Conservation (phyloP, 2,329 filamentous ascomycete genomes). For the Thelonectria olida region DNA sequence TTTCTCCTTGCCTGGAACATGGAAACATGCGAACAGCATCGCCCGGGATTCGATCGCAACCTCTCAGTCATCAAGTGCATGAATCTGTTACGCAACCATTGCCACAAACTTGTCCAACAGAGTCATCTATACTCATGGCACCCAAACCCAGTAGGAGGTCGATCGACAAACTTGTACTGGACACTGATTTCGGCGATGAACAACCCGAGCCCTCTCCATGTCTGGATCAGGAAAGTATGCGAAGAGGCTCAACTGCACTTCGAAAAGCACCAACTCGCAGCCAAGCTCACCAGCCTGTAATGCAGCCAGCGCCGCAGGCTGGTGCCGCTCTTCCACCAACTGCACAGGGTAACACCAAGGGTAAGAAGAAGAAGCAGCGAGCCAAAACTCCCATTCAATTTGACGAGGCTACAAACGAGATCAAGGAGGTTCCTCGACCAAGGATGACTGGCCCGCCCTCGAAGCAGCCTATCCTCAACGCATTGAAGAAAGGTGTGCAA, state of each 20-base stretch:
- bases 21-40: too few relatives aligned
- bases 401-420: conserved; percentile 41
- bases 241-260: background rate
- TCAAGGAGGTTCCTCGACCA: conserved; percentile 26
- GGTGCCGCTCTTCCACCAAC: background rate
- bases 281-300: background rate
- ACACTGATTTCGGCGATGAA: conserved; percentile 8
- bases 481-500: conserved; percentile 24
- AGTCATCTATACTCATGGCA: background rate
- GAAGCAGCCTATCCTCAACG: conserved; percentile 25
- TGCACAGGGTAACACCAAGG: background rate
- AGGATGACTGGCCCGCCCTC: conserved; percentile 1
- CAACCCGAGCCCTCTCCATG: background rate
- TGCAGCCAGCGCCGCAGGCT: background rate
- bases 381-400: conserved; percentile 47
- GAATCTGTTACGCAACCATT: too few relatives aligned
- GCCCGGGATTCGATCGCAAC: too few relatives aligned
- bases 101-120: too few relatives aligned
- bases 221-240: background rate
- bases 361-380: conserved; percentile 43
- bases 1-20: too few relatives aligned
- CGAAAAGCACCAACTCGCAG: background rate
- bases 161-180: conserved; percentile 5
- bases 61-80: too few relatives aligned
- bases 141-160: conserved; percentile 5